Base-by-base conservation (phyloP, 176 grass and related monocot genomes). In the Eragrostis curvula region DNA sequence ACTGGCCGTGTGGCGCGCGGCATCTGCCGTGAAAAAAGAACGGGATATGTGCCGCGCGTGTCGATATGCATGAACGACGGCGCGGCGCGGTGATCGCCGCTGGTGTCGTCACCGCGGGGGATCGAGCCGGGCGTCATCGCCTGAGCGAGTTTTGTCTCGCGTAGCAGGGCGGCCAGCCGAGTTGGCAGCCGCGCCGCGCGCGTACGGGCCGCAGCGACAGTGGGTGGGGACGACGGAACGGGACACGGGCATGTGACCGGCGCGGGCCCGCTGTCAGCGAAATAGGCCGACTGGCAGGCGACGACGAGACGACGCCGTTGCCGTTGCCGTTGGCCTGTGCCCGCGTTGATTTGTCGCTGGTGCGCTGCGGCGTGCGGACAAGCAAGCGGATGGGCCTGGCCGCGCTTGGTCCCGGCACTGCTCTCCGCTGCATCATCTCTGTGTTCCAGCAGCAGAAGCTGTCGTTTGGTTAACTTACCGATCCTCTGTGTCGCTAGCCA, bases 331-430 rank as follows among this genome's bases (percentile, higher is more conserved):
- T 18, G 7, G 52, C 20, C n/a, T n/a, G n/a, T n/a, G 18, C 8
- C 6, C 13, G 12, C 1, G 13, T 71, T 27, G 12, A 5, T 13
- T 9, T 42, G 36, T 18, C 11, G 56, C 21, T 15, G 66, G 1
- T 0, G 4, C 27, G 48, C 27, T 30, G 20, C 12, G 15, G 73
- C 21, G 0, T 5, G 7, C 40, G 15, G 69, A 71, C 45, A 25
- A 5, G 3, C 45, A 25, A 5, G 3, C 32, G 74, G 75, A 78
- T 36, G 75, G 75, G 23, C 41, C 17, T 59, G 75, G 39, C 53
- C 17, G 29, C 21, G 52, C 52, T 29, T 61, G 66, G 67, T 60
- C 53, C 66, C 67, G 67, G 79, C 66, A 45, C 68, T 48, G 57
- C 57, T 5, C 59, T 45, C 6, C 57, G 21, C 43, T 49, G 79